phyloP scores from a whole-genome alignment of 495 filamentous ascomycete genomes.

The Saxophila tyrrhenica region DNA sequence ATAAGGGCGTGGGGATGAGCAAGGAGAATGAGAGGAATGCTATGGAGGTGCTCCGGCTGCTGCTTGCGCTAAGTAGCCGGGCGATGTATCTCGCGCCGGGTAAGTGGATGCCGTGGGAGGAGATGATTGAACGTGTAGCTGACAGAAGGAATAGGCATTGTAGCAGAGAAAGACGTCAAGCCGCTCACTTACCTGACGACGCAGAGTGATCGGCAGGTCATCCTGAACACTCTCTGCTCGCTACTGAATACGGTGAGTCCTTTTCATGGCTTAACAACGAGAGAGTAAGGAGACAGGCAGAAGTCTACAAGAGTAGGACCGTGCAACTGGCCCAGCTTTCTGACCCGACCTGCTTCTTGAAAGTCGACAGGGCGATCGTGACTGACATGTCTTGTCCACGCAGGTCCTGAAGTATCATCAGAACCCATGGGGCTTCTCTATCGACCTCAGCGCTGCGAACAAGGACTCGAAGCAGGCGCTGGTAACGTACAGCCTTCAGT shows the following conservation, averaged over 20 bases:
- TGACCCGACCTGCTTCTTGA: too few relatives aligned
- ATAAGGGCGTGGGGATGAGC: slow-evolving; percentile 72
- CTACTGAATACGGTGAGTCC: slow-evolving; percentile 81
- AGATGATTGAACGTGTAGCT: not conserved
- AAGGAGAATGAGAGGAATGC: slow-evolving; percentile 88
- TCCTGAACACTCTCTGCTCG: slow-evolving; percentile 82
- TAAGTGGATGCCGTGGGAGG: slow-evolving; percentile 24
- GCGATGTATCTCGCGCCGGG: slow-evolving; percentile 86
- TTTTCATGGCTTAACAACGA: not conserved
- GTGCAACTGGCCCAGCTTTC: too few relatives aligned
- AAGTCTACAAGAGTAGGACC: not conserved
- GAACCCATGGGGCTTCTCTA: slow-evolving; percentile 86
- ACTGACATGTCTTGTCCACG: not conserved
- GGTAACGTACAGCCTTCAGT: slow-evolving; percentile 82
- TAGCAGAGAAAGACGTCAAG: slow-evolving; percentile 77
- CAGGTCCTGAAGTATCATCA: slow-evolving; percentile 95
- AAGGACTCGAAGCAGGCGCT: slow-evolving; percentile 87
- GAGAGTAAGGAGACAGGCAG: not conserved
- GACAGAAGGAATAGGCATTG: slow-evolving; percentile 37
- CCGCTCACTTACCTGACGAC: slow-evolving; percentile 84
- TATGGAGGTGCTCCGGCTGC: slow-evolving; percentile 74
- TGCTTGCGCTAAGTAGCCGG: slow-evolving; percentile 77
- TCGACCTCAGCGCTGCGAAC: slow-evolving; percentile 58
- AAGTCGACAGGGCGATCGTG: too few relatives aligned
- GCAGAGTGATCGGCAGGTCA: slow-evolving; percentile 79